phyloP scores from a whole-genome alignment of 805 yeast species.

The Suhomyces sp. region DNA sequence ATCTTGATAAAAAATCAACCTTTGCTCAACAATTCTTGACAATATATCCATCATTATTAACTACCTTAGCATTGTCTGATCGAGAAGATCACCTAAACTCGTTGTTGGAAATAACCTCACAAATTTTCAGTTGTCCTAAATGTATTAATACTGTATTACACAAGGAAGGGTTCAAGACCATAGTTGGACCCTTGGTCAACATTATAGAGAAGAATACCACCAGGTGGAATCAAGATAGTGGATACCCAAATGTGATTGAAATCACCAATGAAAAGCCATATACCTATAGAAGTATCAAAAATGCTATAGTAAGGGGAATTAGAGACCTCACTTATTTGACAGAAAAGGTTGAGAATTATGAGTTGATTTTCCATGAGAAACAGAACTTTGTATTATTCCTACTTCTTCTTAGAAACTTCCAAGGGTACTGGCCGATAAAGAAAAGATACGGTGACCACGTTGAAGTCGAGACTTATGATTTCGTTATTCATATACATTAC shows the following conservation, averaged over 20 bases:
- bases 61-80: slow-evolving; percentile 48
- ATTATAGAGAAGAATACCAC: slow-evolving; percentile 44
- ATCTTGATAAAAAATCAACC: slow-evolving; percentile 43
- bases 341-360: background rate
- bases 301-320: slow-evolving; percentile 31
- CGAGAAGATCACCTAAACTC: slow-evolving; percentile 48
- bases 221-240: slow-evolving; percentile 34
- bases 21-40: slow-evolving; percentile 55
- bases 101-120: slow-evolving; percentile 34
- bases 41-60: slow-evolving; percentile 51
- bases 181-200: slow-evolving; percentile 47
- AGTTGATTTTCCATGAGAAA: background rate
- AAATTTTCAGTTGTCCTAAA: slow-evolving; percentile 45
- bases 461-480: slow-evolving; percentile 52
- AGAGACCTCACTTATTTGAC: slow-evolving; percentile 27
- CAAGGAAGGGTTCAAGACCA: slow-evolving; percentile 37
- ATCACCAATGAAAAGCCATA: slow-evolving; percentile 15
- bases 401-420: slow-evolving; percentile 52
- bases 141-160: slow-evolving; percentile 42
- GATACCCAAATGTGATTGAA: slow-evolving; percentile 31
- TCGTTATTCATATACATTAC: slow-evolving; percentile 49
- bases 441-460: slow-evolving; percentile 72
- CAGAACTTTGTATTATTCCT: slow-evolving; percentile 38
- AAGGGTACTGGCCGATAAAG: slow-evolving; percentile 54
- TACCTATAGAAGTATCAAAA: slow-evolving; percentile 24